These are phyloP conservation scores for Kluyveromyces nonfermentans DNA, from an alignment of 805 yeast species.

Conservation along the genomic window DNA sequence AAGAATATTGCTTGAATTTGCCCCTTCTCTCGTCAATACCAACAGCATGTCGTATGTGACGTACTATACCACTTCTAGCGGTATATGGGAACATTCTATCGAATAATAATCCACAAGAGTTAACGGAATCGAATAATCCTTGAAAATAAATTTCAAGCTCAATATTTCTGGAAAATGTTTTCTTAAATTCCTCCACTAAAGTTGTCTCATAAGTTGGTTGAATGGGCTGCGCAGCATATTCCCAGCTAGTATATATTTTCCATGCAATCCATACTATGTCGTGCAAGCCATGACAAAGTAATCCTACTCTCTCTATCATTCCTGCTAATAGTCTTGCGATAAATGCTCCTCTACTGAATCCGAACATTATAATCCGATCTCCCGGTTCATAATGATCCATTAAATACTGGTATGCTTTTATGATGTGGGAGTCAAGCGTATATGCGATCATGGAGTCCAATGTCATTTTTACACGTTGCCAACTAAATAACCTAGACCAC, in stretches of 20 bases:
- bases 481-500: slow-evolving; percentile 10
- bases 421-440: slow-evolving; percentile 46
- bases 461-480: slow-evolving; percentile 15
- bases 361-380: slow-evolving; percentile 47
- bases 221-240: slow-evolving; percentile 47
- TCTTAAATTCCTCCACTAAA: slow-evolving; percentile 43
- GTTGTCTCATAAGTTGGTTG: slow-evolving; percentile 35
- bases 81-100: slow-evolving; percentile 53
- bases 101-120: slow-evolving; percentile 52
- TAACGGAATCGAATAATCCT: slow-evolving; percentile 64
- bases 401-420: slow-evolving; percentile 46
- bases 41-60: slow-evolving; percentile 57
- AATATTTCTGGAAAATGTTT: slow-evolving; percentile 40
- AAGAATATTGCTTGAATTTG: slow-evolving; percentile 49
- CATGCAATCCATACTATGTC: slow-evolving; percentile 52
- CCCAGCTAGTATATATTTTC: slow-evolving; percentile 53
- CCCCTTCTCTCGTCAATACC: slow-evolving; percentile 60
- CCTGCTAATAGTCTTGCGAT: slow-evolving; percentile 56
- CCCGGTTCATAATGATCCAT: slow-evolving; percentile 40
- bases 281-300: slow-evolving; percentile 46
- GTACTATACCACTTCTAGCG: slow-evolving; percentile 40
- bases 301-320: slow-evolving; percentile 56
- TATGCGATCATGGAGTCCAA: slow-evolving; percentile 44
- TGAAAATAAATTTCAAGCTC: slow-evolving; percentile 42
- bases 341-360: slow-evolving; percentile 58